These are phyloP conservation scores for Boletus albobrunnescens DNA, from an alignment of 1,284 basidiomycete species.

Conservation along the genomic window DNA sequence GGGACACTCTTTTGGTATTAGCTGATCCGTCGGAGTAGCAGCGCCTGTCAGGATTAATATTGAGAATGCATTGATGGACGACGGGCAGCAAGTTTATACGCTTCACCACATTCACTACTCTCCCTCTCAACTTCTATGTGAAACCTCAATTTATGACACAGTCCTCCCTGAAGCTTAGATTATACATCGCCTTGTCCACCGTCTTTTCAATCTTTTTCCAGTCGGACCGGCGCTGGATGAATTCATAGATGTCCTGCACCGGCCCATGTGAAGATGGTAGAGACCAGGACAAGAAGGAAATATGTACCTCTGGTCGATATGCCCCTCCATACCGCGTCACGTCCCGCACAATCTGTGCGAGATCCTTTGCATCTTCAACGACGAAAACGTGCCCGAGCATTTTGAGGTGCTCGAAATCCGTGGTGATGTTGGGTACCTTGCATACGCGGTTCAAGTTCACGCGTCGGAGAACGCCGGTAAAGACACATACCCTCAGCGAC, in stretches of 20 bases:
- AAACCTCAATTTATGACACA: slow-evolving; percentile 49
- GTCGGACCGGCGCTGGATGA: slow-evolving; percentile 87
- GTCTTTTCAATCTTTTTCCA: slow-evolving; percentile 97
- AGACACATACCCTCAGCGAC: slow-evolving; percentile 60
- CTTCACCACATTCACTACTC: neutral
- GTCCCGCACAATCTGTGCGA: slow-evolving; percentile 92
- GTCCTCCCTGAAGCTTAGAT: slow-evolving; percentile 87
- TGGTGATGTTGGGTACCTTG: slow-evolving; percentile 64
- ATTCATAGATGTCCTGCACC: slow-evolving; percentile 83
- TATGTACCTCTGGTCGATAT: slow-evolving; percentile 80
- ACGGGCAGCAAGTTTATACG: neutral
- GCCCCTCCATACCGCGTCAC: slow-evolving; percentile 91
- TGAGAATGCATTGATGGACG: neutral
- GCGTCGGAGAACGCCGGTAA: neutral
- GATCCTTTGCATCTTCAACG: slow-evolving; percentile 86
- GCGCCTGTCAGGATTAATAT: too few species aligned
- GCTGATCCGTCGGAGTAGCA: too few species aligned
- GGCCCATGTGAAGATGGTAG: neutral
- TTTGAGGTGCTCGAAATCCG: slow-evolving; percentile 90
- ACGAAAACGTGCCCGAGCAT: slow-evolving; percentile 97
- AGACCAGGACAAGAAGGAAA: neutral
- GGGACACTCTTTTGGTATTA: too few species aligned
- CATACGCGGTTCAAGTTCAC: neutral
- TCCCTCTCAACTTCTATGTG: neutral
- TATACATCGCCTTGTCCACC: slow-evolving; percentile 95